Evolutionary conservation across 139 green algal genomes (phyloP).

Genomic region (Tetradesmus obliquus): DNA sequence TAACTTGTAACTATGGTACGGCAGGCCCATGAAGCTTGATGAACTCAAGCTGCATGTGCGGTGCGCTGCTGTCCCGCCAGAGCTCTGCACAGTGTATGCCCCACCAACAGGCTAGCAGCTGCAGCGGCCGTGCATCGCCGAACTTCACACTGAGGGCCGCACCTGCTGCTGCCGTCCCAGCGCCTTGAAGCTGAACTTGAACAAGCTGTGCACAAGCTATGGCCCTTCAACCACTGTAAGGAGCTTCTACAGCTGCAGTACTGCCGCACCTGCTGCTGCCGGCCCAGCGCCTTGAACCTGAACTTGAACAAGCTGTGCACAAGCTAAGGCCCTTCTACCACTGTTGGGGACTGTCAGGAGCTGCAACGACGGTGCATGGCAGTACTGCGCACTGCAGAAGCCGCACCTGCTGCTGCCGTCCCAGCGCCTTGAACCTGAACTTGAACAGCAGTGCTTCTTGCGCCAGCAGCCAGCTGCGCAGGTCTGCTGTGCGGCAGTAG

Average conservation of each 20-base stretch:
- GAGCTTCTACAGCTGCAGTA: too few species aligned
- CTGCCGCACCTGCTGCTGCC: conserved; percentile 48
- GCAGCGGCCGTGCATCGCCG: too few species aligned
- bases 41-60: too few species aligned
- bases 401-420: conserved; percentile 47
- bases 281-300: conserved; percentile 56
- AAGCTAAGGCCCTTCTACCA: too few species aligned
- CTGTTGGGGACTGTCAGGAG: too few species aligned
- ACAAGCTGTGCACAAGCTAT: conserved; percentile 57
- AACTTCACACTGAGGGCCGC: neutral
- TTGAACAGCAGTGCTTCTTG: conserved; percentile 90
- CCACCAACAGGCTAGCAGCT: too few species aligned
- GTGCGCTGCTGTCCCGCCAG: too few species aligned
- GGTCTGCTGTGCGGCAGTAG: conserved; percentile 92
- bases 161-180: conserved; percentile 53
- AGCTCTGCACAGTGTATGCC: too few species aligned
- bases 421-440: conserved; percentile 58
- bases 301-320: conserved; percentile 71
- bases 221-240: too few species aligned
- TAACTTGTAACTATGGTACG: too few species aligned
- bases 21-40: too few species aligned
- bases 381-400: neutral
- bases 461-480: conserved; percentile 90
- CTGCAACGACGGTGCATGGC: too few species aligned
- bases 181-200: conserved; percentile 67